Percentiles rank a stretch among this genome's conserved stretches.
phyloP scores from a whole-genome alignment of 2,329 filamentous ascomycete species.

The Cladosporium sp. region DNA sequence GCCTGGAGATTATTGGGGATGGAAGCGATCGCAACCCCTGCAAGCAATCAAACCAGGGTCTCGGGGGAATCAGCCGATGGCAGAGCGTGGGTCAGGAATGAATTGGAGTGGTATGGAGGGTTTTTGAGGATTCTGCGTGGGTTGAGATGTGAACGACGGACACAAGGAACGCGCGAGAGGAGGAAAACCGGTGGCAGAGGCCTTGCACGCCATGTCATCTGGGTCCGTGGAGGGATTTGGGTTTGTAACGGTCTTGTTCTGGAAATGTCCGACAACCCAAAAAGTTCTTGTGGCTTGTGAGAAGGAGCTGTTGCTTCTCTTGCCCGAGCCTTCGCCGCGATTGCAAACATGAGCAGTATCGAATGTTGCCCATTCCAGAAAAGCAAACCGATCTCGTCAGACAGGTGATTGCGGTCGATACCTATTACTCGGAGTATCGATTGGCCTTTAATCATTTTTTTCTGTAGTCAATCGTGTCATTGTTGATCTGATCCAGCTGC shows the following conservation, averaged over 20 bases:
- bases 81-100: neutral
- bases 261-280: neutral
- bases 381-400: too few relatives aligned
- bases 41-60: constrained; percentile 10
- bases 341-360: too few relatives aligned
- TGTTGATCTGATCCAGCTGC: too few relatives aligned
- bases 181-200: neutral
- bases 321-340: neutral
- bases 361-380: too few relatives aligned
- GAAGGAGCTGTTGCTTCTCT: neutral
- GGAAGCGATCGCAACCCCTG: constrained; percentile 3
- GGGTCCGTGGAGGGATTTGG: constrained; percentile 5
- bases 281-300: neutral
- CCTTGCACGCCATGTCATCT: neutral
- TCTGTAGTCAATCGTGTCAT: too few relatives aligned
- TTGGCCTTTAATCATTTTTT: too few relatives aligned
- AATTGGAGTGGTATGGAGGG: neutral
- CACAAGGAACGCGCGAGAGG: neutral
- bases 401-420: too few relatives aligned
- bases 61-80: neutral
- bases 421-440: too few relatives aligned
- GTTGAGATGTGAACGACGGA: neutral
- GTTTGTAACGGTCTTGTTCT: constrained; percentile 5
- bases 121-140: neutral
- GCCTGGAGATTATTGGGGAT: too few relatives aligned